These are phyloP conservation scores for Antitrichia curtipendula DNA, from an alignment of 225 moss, liverwort and hornwort genomes.

Conservation along the genomic window DNA sequence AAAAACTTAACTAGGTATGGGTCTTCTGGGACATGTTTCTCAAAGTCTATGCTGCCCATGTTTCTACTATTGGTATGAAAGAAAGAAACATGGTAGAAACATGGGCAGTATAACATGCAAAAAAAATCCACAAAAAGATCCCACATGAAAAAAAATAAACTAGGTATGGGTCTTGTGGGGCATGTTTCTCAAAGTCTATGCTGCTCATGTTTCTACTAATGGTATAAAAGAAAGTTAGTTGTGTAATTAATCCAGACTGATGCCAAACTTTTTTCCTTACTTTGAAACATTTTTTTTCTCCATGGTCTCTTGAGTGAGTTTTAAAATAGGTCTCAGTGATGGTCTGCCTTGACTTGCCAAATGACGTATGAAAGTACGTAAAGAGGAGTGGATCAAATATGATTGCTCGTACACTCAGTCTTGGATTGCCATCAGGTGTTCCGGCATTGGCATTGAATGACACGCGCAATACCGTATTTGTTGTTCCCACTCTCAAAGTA, in stretches of 20 bases:
- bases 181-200: neutral
- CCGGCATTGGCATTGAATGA: neutral
- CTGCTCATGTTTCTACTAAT: neutral
- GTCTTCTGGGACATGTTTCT: neutral
- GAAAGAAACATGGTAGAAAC: no score
- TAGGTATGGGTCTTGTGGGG: neutral
- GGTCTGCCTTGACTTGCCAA: neutral
- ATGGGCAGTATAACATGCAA: accelerated
- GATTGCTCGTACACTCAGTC: neutral
- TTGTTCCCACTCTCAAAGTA: neutral
- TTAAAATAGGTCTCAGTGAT: neutral
- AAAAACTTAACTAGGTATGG: neutral
- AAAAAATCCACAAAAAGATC: neutral
- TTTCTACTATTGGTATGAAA: no score
- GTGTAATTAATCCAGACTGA: neutral
- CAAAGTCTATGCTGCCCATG: no score
- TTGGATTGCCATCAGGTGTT: neutral
- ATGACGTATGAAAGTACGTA: neutral
- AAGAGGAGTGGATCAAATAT: neutral
- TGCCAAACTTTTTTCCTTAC: neutral
- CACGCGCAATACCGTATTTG: neutral
- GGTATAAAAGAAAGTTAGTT: neutral
- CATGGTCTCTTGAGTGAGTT: neutral
- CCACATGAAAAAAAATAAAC: neutral
- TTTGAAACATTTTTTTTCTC: neutral